Percentiles rank a stretch among this genome's conserved stretches.
Conservation (phyloP, 2,329 filamentous ascomycete species). For the Aspergillus carbonarius region DNA sequence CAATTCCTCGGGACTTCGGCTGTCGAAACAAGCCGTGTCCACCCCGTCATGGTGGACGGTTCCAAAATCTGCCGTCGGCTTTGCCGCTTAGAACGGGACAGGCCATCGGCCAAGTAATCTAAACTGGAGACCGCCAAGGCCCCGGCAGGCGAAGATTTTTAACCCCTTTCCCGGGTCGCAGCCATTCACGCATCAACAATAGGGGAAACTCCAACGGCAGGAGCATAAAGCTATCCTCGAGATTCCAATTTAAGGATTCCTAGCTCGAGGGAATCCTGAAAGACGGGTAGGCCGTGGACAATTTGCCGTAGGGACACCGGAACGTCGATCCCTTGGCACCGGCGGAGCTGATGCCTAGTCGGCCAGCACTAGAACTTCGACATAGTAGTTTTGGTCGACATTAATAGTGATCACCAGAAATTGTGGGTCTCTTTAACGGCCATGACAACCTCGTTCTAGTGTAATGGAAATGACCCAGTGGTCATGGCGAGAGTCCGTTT, state of each 20-base stretch:
- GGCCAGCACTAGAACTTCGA: too few species aligned
- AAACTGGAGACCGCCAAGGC: background rate
- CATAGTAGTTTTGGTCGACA: background rate
- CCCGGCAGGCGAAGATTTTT: background rate
- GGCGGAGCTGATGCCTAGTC: background rate
- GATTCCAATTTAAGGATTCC: background rate
- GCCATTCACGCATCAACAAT: background rate
- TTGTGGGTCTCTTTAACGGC: background rate
- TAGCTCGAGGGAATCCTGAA: background rate
- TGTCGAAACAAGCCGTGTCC: background rate
- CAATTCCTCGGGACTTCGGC: background rate
- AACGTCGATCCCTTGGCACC: background rate
- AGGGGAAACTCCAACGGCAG: background rate
- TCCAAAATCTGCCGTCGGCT: background rate
- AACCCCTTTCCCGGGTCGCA: background rate
- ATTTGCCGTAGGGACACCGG: background rate
- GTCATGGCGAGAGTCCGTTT: background rate
- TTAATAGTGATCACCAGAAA: background rate
- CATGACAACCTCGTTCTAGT: background rate
- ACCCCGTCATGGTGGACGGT: background rate
- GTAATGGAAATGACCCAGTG: background rate
- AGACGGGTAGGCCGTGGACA: background rate
- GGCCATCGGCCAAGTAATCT: background rate
- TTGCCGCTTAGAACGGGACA: background rate
- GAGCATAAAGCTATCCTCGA: background rate